Conservation (phyloP, 306 rosid genomes). For the Cucurbita ficifolia region DNA sequence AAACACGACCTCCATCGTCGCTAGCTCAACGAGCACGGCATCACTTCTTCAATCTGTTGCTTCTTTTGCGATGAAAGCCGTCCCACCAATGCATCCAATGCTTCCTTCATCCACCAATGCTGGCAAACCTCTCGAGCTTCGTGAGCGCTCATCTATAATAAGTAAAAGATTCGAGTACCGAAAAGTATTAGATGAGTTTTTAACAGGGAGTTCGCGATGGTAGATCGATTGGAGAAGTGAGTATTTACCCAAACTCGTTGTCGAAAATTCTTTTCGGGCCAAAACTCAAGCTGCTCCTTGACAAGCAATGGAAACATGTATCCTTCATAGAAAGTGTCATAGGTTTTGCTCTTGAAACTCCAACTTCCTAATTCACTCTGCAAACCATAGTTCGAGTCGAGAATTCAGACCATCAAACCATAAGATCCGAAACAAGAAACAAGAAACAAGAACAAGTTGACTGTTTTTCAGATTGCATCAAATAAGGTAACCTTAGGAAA, state of each 20-base stretch:
- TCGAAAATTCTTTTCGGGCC: conserved; percentile 79
- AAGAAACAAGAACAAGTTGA: not conserved
- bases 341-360: conserved; percentile 83
- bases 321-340: conserved; percentile 60
- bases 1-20: not conserved
- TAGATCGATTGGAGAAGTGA: not conserved
- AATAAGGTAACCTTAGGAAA: not conserved
- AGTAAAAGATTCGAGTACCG: not conserved
- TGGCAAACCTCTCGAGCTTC: conserved; percentile 77
- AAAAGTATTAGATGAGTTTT: not conserved
- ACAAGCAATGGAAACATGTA: conserved; percentile 88
- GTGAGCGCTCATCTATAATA: conserved; percentile 45
- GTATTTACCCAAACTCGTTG: conserved; percentile 61
- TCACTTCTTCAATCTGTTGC: conserved; percentile 2
- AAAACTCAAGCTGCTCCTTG: conserved; percentile 60
- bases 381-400: not conserved
- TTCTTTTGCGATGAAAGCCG: conserved; percentile 22
- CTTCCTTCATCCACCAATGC: conserved; percentile 97
- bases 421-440: not conserved
- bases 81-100: conserved; percentile 47
- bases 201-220: not conserved
- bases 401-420: not conserved
- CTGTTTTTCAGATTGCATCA: not conserved
- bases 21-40: conserved; percentile 4
- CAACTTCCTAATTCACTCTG: conserved; percentile 72